Base-by-base conservation (phyloP, 2,329 filamentous ascomycete genomes). In the Paecilomyces variotii region DNA sequence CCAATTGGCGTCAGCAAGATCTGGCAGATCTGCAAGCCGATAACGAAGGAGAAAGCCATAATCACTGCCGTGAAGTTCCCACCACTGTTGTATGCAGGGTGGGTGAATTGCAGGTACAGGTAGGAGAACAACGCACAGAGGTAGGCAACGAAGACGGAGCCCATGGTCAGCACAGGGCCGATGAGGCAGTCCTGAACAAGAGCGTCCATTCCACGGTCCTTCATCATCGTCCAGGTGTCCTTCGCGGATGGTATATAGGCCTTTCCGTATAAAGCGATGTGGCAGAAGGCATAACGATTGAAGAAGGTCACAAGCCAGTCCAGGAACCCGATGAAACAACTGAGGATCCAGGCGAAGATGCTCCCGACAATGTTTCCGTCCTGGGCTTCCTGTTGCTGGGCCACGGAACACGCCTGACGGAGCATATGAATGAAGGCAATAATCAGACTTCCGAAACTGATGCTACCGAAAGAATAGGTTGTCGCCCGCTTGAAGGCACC, bases 191-290 rank as follows among this genome's bases (percentile, higher is more conserved):
- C 90, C 68, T 96, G 96, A 66, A 96, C 83, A 1, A 97, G 83
- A 0, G 90, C 91, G 67, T 97, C 92, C 60, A 97, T 87, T 28
- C 93, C 93, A 32, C 93, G 89, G 68, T 95, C 85, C 72, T 91
- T 93, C 79, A 96, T 92, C 88, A 96, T 90, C 11, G 65, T 85
- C 90, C 91, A 96, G 0, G 91, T 96, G 65, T 90, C 90, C 76
- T 95, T 96, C 35, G 92, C 91, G 0, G 91, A 89, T 0, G 85
- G 81, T 57, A 97, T 83, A 70, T 97, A 97, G 0, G 88, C 78
- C 73, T 95, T 95, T 19, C 93, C 93, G 70, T 97, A 97, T 0
- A 97, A 80, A 0, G 93, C 91, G 68, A 97, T 96, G 70, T 97
- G 91, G 30, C 87, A 91, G 74, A 95, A 96, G 0, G 91, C 91